Evolutionary conservation across 2,329 filamentous ascomycete genomes (phyloP).

Genomic region (Teratosphaeria destructans): DNA sequence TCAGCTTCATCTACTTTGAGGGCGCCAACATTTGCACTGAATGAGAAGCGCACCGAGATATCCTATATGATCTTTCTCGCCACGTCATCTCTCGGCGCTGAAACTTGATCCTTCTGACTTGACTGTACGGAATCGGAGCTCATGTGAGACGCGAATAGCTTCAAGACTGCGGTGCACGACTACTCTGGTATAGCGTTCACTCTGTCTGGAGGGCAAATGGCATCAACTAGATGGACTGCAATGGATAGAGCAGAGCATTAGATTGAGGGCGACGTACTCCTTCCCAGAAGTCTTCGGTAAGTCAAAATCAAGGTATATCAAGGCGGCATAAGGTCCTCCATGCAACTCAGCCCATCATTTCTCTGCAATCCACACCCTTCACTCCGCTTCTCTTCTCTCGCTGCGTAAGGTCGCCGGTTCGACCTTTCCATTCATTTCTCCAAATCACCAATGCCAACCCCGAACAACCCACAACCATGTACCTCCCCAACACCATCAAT

Average conservation of each 20-base stretch:
- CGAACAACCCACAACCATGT: not conserved
- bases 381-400: not conserved
- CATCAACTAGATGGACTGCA: not conserved
- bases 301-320: not conserved
- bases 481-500: not conserved
- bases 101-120: not conserved
- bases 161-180: not conserved
- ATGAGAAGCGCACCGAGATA: not conserved
- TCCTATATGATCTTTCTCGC: not conserved
- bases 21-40: not conserved
- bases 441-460: not conserved
- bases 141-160: not conserved
- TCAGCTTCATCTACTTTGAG: not conserved
- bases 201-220: not conserved
- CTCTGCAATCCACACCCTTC: not conserved
- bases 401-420: not conserved
- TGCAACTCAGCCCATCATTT: not conserved
- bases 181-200: not conserved
- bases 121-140: not conserved
- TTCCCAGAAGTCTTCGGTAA: not conserved
- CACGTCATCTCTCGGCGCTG: not conserved
- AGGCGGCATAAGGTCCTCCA: not conserved
- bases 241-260: not conserved
- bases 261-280: not conserved
- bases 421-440: not conserved